Evolutionary conservation across 805 yeast genomes (phyloP).

Genomic region (Huiozyma naganishii): DNA sequence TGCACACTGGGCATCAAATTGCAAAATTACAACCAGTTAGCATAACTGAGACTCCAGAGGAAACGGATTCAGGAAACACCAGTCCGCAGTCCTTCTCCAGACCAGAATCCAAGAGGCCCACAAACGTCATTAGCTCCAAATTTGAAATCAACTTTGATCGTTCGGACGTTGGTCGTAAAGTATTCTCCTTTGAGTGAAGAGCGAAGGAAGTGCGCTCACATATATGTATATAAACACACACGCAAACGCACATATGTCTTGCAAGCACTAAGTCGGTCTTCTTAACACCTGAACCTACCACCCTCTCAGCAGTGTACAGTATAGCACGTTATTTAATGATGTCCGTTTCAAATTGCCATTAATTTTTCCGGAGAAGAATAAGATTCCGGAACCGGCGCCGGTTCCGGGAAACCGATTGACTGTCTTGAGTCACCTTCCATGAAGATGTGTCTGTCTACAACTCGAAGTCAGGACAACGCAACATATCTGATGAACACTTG

Average conservation of each 20-base stretch:
- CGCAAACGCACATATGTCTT: no score
- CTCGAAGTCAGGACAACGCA: no score
- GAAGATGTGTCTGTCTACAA: no score
- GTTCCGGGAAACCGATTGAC: neutral
- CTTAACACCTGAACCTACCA: no score
- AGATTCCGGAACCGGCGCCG: neutral
- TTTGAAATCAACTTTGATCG: slow-evolving; percentile 33
- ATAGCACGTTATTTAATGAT: no score
- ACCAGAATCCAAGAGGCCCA: slow-evolving; percentile 11
- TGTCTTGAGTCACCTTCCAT: no score
- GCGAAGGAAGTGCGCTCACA: neutral
- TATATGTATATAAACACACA: neutral
- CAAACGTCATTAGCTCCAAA: slow-evolving; percentile 20
- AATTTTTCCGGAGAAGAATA: neutral
- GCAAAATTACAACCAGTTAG: slow-evolving; percentile 10
- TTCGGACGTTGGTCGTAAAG: slow-evolving; percentile 32
- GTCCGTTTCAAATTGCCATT: neutral
- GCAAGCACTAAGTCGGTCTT: neutral
- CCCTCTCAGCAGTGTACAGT: no score
- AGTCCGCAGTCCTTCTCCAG: slow-evolving; percentile 2
- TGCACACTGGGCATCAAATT: slow-evolving; percentile 22
- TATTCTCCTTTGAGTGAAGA: slow-evolving; percentile 14
- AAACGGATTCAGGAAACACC: slow-evolving; percentile 1
- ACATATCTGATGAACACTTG: no score
- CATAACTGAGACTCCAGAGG: slow-evolving; percentile 5